Base-by-base conservation (phyloP, 2,329 filamentous ascomycete species). In the Passalora sequoiae region DNA sequence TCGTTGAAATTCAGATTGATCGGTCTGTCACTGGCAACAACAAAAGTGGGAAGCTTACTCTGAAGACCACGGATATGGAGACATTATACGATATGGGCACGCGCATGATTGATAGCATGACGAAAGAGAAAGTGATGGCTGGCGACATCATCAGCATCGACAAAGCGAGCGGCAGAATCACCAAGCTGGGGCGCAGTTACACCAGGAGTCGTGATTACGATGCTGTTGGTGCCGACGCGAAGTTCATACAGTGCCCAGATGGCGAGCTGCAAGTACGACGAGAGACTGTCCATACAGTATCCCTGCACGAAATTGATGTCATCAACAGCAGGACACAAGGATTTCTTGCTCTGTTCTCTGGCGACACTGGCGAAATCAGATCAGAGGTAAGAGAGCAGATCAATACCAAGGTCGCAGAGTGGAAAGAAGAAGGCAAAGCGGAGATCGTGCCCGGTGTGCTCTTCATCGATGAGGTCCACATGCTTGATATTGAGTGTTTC, bases 71-170 rank as follows among this genome's bases (percentile, higher is more conserved):
- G 46, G 92, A 98, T 67, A 98, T 98, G 92, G 92, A 98, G 70
- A 95, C 92, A 9, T 86, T 98, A 55, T 98, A 97, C 71, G 92
- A 98, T 62, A 96, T 98, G 89, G 92, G 92, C 54, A 91, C 86
- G 56, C 97, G 97, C 72, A 97, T 98, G 92, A 98, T 98, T 56
- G 92, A 98, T 64, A 89, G 89, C 54, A 96, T 98, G 89, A 96
- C 89, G 56, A 97, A 97, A 70, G 92, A 98, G 73, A 91, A 94
- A 60, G 88, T 98, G 54, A 95, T 97, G 83, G 92, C 92, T 4
- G 92, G 92, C 58, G 92, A 98, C 65, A 92, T 98, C 56, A 94
- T 98, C 60, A 94, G 87, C 44, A 97, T 98, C 58, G 92, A 98
- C 74, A 98, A 98, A 72, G 89, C 91, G 0, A 95, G 89, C 2